Evolutionary conservation across 208 protist genomes (phyloP).

Genomic region (Tritrichomonas foetus): DNA sequence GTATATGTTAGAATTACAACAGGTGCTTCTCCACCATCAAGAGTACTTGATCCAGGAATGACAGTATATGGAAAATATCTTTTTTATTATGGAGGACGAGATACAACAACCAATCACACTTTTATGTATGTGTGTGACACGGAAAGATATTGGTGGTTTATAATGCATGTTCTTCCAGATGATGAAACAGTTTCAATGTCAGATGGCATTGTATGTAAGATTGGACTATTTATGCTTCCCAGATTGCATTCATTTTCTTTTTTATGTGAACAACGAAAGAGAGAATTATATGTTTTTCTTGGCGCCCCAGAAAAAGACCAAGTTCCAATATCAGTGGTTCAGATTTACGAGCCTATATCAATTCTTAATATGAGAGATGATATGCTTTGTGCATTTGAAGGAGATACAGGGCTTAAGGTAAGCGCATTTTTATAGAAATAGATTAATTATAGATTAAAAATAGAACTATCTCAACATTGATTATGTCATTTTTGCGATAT

Average conservation of each 20-base stretch:
- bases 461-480: too few relatives aligned
- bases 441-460: too few relatives aligned
- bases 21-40: not conserved
- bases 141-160: not conserved
- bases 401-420: too few relatives aligned
- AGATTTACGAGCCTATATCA: not conserved
- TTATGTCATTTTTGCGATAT: too few relatives aligned
- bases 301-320: not conserved
- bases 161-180: constrained; percentile 13
- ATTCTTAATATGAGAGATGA: not conserved
- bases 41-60: not conserved
- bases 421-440: too few relatives aligned
- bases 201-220: not conserved
- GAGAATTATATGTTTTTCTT: not conserved
- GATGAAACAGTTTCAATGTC: not conserved
- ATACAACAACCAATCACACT: not conserved
- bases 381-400: too few relatives aligned
- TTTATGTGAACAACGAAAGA: not conserved
- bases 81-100: not conserved
- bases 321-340: not conserved
- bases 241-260: not conserved
- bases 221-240: not conserved
- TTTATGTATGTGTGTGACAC: too few relatives aligned
- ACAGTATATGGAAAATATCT: not conserved
- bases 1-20: not conserved